Conservation (phyloP, 345 rosid species). For the Aquilaria malaccensis region DNA sequence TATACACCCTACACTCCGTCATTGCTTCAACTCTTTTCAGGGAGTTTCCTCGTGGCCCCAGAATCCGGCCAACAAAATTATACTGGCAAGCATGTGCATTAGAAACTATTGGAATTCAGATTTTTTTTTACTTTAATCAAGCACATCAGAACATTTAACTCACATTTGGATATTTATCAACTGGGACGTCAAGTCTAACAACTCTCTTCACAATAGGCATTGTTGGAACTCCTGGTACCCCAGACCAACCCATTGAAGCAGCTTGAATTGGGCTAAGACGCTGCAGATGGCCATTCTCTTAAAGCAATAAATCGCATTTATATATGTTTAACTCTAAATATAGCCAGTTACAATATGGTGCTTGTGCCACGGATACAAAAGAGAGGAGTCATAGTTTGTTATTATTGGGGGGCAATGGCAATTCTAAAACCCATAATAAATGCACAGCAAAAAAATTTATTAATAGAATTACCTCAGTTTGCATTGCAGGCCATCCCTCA, state of each 20-base stretch:
- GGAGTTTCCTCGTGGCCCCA: conserved; percentile 98
- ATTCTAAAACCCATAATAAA: too few species aligned
- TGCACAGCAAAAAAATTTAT: neutral
- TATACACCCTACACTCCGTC: conserved; percentile 81
- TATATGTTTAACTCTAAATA: neutral
- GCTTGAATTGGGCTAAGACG: conserved; percentile 57
- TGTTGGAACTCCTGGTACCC: conserved; percentile 52
- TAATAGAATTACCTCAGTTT: conserved; percentile 59
- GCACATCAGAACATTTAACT: conserved; percentile 17
- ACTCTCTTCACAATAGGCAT: conserved; percentile 67
- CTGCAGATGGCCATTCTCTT: conserved; percentile 78
- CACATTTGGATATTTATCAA: conserved; percentile 84
- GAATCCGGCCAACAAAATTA: conserved; percentile 88
- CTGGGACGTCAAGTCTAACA: conserved; percentile 88
- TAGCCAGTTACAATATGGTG: too few species aligned
- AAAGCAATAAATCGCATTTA: conserved; percentile 21
- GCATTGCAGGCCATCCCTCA: conserved; percentile 77
- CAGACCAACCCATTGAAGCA: conserved; percentile 71
- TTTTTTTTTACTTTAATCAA: conserved; percentile 12
- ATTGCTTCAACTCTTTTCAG: conserved; percentile 82
- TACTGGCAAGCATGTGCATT: conserved; percentile 42
- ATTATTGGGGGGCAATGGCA: too few species aligned
- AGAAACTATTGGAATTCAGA: conserved; percentile 11
- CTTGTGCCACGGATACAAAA: too few species aligned
- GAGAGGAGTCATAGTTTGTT: too few species aligned